Percentiles rank a stretch among this genome's conserved stretches.
Conservation (phyloP, 2,329 filamentous ascomycete genomes). For the Fusarium drepaniforme region DNA sequence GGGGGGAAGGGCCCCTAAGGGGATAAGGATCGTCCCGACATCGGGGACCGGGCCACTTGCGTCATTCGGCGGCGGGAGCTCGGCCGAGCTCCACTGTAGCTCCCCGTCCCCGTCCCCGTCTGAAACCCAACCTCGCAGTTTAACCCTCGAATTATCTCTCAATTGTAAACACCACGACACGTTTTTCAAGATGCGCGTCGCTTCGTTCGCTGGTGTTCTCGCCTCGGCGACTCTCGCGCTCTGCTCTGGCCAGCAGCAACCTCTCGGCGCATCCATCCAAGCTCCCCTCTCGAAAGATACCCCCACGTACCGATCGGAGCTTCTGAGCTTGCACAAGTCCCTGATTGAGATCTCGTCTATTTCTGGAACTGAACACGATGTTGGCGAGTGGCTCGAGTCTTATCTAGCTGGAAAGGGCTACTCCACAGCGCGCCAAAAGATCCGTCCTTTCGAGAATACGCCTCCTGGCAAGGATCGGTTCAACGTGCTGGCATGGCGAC, state of each 20-base stretch:
- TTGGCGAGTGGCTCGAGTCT: slow-evolving; percentile 75
- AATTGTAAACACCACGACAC: slow-evolving; percentile 20
- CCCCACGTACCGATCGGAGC: slow-evolving; percentile 57
- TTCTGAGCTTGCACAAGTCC: slow-evolving; percentile 80
- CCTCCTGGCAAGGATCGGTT: slow-evolving; percentile 57
- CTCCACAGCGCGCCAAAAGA: slow-evolving; percentile 55
- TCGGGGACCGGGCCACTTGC: slow-evolving; percentile 23
- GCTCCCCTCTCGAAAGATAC: slow-evolving; percentile 27
- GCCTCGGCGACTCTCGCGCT: slow-evolving; percentile 26
- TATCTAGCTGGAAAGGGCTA: slow-evolving; percentile 70
- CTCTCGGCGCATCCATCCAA: slow-evolving; percentile 6
- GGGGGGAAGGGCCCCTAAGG: too few relatives aligned
- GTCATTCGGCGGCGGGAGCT: slow-evolving; percentile 27
- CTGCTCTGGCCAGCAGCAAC: slow-evolving; percentile 26
- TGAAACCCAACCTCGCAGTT: slow-evolving; percentile 6
- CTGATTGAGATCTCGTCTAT: slow-evolving; percentile 83
- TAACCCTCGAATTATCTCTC: background rate
- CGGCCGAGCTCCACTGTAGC: slow-evolving; percentile 17
- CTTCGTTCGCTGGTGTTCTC: slow-evolving; percentile 18
- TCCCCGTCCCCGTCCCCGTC: background rate
- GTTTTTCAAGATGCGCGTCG: slow-evolving; percentile 27
- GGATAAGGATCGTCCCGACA: slow-evolving; percentile 19
- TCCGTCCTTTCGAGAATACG: slow-evolving; percentile 50
- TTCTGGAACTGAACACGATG: slow-evolving; percentile 74
- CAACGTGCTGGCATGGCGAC: slow-evolving; percentile 81